These are phyloP conservation scores for Xylaria flabelliformis DNA, from an alignment of 495 filamentous ascomycete genomes.

Conservation along the genomic window DNA sequence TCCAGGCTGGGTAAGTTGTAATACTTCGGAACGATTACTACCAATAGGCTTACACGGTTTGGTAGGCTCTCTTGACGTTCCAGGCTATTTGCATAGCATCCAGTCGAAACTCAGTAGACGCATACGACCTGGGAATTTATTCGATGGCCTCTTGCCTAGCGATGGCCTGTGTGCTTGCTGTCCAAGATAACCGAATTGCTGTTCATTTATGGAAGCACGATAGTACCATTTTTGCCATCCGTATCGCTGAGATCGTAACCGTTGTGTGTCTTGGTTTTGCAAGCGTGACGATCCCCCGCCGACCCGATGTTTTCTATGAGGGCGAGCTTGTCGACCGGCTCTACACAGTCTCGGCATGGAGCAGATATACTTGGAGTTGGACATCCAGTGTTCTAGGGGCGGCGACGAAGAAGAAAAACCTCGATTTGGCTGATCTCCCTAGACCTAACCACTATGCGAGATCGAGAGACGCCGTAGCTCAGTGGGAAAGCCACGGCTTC, in stretches of 20 bases:
- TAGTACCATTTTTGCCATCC: conserved; percentile 41
- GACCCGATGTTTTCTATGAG: conserved; percentile 67
- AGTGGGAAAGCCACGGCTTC: conserved; percentile 59
- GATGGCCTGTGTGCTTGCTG: conserved; percentile 46
- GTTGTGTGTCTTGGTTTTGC: conserved; percentile 46
- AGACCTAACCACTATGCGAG: conserved; percentile 58
- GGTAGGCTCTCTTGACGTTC: conserved; percentile 51
- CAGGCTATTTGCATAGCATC: conserved; percentile 53
- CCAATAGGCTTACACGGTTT: conserved; percentile 28
- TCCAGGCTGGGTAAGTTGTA: conserved; percentile 54
- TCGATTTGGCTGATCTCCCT: conserved; percentile 67
- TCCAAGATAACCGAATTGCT: conserved; percentile 46
- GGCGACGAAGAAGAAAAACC: conserved; percentile 58
- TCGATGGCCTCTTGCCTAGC: conserved; percentile 51
- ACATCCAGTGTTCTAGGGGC: conserved; percentile 57
- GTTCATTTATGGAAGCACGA: conserved; percentile 39
- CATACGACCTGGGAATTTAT: conserved; percentile 56
- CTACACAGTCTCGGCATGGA: conserved; percentile 64
- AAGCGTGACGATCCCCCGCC: conserved; percentile 63
- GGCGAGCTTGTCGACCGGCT: conserved; percentile 69
- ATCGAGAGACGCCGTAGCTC: conserved; percentile 51
- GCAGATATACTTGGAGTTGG: conserved; percentile 72
- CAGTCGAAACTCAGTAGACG: conserved; percentile 51
- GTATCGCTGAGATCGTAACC: conserved; percentile 46
- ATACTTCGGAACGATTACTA: conserved; percentile 32